These are phyloP conservation scores for Fraxinus dipetala DNA, from an alignment of 305 asterid genomes.

Conservation along the genomic window DNA sequence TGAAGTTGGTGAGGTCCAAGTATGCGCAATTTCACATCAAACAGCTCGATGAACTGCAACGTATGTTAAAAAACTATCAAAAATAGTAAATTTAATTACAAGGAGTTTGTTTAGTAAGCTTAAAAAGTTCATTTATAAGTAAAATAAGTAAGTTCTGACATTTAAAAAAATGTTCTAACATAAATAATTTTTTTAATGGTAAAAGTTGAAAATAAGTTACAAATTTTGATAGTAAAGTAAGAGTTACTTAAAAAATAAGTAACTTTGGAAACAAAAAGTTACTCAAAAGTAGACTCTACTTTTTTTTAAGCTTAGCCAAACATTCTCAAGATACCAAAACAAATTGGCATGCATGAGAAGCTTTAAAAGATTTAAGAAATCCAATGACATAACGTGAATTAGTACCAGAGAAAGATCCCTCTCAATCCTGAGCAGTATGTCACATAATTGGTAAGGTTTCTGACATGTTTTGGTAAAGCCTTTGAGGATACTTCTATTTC, in stretches of 20 bases:
- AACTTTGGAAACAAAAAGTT: background rate
- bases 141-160: background rate
- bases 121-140: background rate
- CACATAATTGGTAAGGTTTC: conserved; percentile 66
- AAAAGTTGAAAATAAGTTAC: background rate
- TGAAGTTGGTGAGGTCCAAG: conserved; percentile 90
- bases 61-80: conserved; percentile 15
- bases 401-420: conserved; percentile 65
- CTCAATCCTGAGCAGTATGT: conserved; percentile 59
- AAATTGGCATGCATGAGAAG: conserved; percentile 18
- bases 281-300: background rate
- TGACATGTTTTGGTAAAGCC: conserved; percentile 43
- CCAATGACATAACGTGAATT: conserved; percentile 10
- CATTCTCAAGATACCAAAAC: conserved; percentile 7
- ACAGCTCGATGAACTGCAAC: conserved; percentile 58
- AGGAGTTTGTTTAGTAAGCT: background rate
- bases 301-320: background rate
- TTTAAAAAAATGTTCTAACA: background rate
- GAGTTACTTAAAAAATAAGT: background rate
- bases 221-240: background rate
- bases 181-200: background rate
- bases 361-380: conserved; percentile 4
- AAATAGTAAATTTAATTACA: background rate
- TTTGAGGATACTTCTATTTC: conserved; percentile 65
- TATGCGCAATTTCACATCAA: conserved; percentile 61